phyloP scores from a whole-genome alignment of 1,284 basidiomycete species.

The Leccinum olivaceoglutinosum region DNA sequence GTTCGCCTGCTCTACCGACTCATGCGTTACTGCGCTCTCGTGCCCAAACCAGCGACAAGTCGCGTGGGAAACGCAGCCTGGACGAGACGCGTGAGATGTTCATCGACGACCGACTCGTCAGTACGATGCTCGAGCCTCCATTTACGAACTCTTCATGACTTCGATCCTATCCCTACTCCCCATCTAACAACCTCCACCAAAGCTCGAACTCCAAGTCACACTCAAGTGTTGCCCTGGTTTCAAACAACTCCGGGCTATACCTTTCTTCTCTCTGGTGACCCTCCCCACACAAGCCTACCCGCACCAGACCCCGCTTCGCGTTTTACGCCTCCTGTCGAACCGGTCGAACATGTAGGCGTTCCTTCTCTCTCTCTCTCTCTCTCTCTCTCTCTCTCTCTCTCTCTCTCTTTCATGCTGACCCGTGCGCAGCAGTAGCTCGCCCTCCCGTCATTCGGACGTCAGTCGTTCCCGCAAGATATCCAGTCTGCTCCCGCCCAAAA shows the following conservation, averaged over 20 bases:
- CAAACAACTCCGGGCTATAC: conserved; percentile 30
- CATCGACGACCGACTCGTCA: conserved; percentile 61
- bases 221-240: conserved; percentile 36
- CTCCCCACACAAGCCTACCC: background rate
- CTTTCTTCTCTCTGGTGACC: conserved; percentile 33
- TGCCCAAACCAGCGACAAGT: conserved; percentile 20
- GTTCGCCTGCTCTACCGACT: conserved; percentile 68
- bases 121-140: conserved; percentile 50
- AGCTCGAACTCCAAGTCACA: conserved; percentile 40
- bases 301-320: background rate
- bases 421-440: conserved; percentile 15
- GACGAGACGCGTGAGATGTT: conserved; percentile 45
- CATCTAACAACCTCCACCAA: conserved; percentile 11
- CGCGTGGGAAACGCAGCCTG: conserved; percentile 29
- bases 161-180: conserved; percentile 6
- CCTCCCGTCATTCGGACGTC: conserved; percentile 26
- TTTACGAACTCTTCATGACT: conserved; percentile 49
- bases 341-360: conserved; percentile 15
- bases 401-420: conserved; percentile 12
- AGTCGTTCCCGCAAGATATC: conserved; percentile 27
- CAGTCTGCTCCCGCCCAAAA: conserved; percentile 4
- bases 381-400: background rate
- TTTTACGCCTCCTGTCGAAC: background rate
- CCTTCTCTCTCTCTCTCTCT: background rate
- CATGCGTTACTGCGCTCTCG: conserved; percentile 34